These are phyloP conservation scores for Penicillium arizonense DNA, from an alignment of 495 filamentous ascomycete genomes.

Conservation along the genomic window DNA sequence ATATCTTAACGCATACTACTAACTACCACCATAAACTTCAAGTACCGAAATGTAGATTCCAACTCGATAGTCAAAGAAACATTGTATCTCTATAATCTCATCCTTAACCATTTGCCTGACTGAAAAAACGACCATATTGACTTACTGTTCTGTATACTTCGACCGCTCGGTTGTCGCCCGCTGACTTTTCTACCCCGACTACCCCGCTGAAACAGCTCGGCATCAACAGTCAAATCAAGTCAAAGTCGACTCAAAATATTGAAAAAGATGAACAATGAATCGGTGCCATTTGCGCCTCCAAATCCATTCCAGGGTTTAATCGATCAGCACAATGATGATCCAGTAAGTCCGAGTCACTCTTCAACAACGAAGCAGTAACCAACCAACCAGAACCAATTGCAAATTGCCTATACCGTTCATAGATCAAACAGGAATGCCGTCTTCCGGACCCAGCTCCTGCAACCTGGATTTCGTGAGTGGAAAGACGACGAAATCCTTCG, in stretches of 20 bases:
- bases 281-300: constrained; percentile 8
- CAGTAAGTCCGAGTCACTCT: constrained; percentile 41
- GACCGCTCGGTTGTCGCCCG: no score
- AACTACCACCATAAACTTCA: no score
- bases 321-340: constrained; percentile 52
- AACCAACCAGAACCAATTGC: constrained; percentile 60
- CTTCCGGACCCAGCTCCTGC: constrained; percentile 66
- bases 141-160: no score
- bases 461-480: constrained; percentile 65
- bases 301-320: constrained; percentile 83
- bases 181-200: neutral
- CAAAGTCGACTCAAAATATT: neutral
- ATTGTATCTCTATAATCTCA: no score
- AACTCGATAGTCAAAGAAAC: no score
- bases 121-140: no score
- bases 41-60: no score
- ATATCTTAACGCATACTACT: no score
- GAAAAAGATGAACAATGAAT: constrained; percentile 23
- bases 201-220: constrained; percentile 2
- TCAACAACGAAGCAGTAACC: neutral
- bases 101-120: no score
- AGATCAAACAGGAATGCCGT: constrained; percentile 69
- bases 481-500: constrained; percentile 73
- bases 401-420: constrained; percentile 69
- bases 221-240: neutral